Base-by-base conservation (phyloP, 1,139 yeast species). In the Yamadazyma oceani region DNA sequence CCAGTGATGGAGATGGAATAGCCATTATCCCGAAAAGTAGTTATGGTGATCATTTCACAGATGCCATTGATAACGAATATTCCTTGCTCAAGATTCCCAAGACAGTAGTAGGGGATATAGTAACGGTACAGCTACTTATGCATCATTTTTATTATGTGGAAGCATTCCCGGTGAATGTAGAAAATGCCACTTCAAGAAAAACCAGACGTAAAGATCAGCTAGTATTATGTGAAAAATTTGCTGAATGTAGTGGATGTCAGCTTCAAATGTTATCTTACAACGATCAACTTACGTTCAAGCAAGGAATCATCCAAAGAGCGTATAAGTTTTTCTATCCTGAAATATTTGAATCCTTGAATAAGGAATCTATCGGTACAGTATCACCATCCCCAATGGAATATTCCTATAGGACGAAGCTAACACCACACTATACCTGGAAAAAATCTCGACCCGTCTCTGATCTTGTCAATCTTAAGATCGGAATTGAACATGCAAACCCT, bases 381-480 rank as follows among this genome's bases (percentile, higher is more conserved):
- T 12, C 34, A 8, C 40, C 45, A 3, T 48, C 53, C 7, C 98
- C 98, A 4, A 63, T 79, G 44, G 76, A 82, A 50, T 86, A 75
- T 56, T 69, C 73, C 29, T 92, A 92, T 62, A 72, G 98, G 56
- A 92, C 98, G 0, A 92, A 92, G 55, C 70, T 92, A 34, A 92
- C 98, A 0, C 98, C 98, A 2, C 98, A 92, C 65, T 92, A 89
- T 61, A 90, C 86, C 52, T 69, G 87, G 37, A 36, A 21, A 14
- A 29, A 29, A 29, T n/a, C 11, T 11, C 14, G 23, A 12, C 24
- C 32, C n/a, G 32, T 32, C 14, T 21, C 32, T 5, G 16, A 29
- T 8, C 26, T 14, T 3, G 34, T 34, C 2, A 24, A 35, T 7
- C 35, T 49, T 17, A 44, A 45, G 1, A 54, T 70, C 17, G 76